Base-by-base conservation (phyloP, 306 rosid genomes). In the Chamaecrista fasciculata region DNA sequence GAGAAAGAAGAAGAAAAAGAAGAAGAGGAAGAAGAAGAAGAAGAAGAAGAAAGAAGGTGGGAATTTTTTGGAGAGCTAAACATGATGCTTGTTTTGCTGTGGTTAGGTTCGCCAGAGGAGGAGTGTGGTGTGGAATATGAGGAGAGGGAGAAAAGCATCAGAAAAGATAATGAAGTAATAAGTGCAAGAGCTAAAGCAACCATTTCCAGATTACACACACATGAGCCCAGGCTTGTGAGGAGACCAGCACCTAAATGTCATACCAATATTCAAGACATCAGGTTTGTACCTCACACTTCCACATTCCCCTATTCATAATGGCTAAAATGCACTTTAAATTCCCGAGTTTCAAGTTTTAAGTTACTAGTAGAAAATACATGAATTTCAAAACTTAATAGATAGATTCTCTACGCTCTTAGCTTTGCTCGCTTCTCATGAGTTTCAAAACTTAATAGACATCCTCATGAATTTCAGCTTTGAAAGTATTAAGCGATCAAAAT, bases 71-170 rank as follows among this genome's bases (percentile, higher is more conserved):
- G 61, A 0, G 84, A 76, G 46, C 21, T 80, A 46, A 80, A 80
- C 23, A 77, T 83, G 39, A 24, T 80, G 2, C 10, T 66, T 6
- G 76, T 83, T 62, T 16, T 77, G 39, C 66, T 76, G 9, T 79
- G 82, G 0, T 31, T 80, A 36, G 53, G 82, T 44, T 10, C 1
- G n/a, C 9, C 75, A 2, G 9, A 18, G 1, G 66, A 83, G 5
- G 76, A 76, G 53, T 15, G 8, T 18, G 6, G 6, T 33, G 36
- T 31, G 26, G 18, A 47, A 18, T 1, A 3, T 11, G 46, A 4
- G 1, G 53, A 51, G 29, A 61, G 47, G 0, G 24, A 44, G 8
- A 11, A 34, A 44, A 50, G 4, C 18, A n/a, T 2, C 2, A 55
- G 21, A 6, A 50, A 29, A 58, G 69, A 64, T 12, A 4, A 43